A percentile compares a stretch with the other conserved stretches of the same genome.
Conservation (phyloP, 805 yeast species). For the Myxozyma melibiosi region DNA sequence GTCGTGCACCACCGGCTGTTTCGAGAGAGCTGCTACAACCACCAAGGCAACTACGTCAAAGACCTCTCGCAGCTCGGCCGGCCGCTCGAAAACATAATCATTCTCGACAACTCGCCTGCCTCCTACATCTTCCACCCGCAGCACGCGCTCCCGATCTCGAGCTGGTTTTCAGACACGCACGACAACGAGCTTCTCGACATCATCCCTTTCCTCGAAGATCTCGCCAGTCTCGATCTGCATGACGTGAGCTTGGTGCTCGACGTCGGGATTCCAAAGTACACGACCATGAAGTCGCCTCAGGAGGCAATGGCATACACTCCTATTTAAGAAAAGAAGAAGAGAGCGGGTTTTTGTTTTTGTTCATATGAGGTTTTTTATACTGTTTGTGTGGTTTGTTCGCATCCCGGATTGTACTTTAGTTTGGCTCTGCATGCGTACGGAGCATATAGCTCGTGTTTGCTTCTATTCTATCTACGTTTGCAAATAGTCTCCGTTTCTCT, state of each 20-base stretch:
- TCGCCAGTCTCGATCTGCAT: conserved; percentile 66
- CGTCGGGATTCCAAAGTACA: conserved; percentile 45
- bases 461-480: too few species aligned
- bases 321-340: too few species aligned
- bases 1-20: conserved; percentile 88
- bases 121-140: conserved; percentile 98
- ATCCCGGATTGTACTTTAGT: too few species aligned
- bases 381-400: not conserved
- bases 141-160: conserved; percentile 94
- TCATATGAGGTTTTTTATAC: not conserved
- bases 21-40: conserved; percentile 90
- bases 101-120: conserved; percentile 96
- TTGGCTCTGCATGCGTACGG: too few species aligned
- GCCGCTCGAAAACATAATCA: conserved; percentile 80
- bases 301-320: not conserved
- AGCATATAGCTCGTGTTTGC: too few species aligned
- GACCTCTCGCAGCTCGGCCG: conserved; percentile 93
- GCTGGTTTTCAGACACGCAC: conserved; percentile 98
- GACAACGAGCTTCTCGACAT: conserved; percentile 93
- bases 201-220: conserved; percentile 85
- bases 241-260: conserved; percentile 87
- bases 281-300: not conserved
- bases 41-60: conserved; percentile 93
- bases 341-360: not conserved
- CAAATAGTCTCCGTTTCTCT: too few species aligned